A percentile compares a stretch with the other conserved stretches of the same genome.
These are phyloP conservation scores for Phytophthora pluvialis DNA, from an alignment of 352 stramenopile species.

Conservation along the genomic window DNA sequence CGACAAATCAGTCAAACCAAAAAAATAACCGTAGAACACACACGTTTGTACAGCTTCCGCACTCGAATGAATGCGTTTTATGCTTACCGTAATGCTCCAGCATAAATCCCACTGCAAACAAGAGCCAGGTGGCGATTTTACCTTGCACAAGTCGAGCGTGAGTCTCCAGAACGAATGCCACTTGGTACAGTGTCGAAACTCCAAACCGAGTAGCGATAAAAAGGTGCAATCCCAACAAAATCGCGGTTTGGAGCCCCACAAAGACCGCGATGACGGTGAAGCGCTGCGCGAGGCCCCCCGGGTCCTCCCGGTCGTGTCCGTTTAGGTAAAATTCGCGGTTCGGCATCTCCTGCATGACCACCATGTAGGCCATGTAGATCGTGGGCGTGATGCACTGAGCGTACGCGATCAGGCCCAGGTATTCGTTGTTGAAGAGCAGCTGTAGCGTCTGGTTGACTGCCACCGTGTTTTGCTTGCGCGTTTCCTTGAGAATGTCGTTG, in stretches of 20 bases:
- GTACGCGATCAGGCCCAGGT: conserved; percentile 47
- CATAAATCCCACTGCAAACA: conserved; percentile 37
- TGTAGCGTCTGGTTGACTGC: conserved; percentile 45
- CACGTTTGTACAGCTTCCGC: no score
- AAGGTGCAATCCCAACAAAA: conserved; percentile 37
- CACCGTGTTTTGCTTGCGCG: conserved; percentile 42
- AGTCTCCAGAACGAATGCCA: conserved; percentile 59
- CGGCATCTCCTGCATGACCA: conserved; percentile 26
- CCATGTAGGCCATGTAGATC: conserved; percentile 44
- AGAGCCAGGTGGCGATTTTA: conserved; percentile 44
- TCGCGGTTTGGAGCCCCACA: conserved; percentile 25
- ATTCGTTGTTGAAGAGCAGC: conserved; percentile 54
- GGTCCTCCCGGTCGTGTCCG: conserved; percentile 10
- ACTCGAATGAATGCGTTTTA: background rate
- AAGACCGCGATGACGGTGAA: conserved; percentile 35
- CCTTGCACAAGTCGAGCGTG: conserved; percentile 47
- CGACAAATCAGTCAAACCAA: background rate
- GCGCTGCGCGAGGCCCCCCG: conserved; percentile 11
- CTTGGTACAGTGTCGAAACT: conserved; percentile 43
- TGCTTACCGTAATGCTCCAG: conserved; percentile 36
- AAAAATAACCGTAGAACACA: no score
- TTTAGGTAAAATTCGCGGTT: conserved; percentile 38
- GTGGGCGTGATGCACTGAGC: conserved; percentile 41
- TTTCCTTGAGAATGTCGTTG: conserved; percentile 37
- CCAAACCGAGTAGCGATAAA: conserved; percentile 37